These are phyloP conservation scores for Pseudozyma thailandica DNA, from an alignment of 1,284 basidiomycete species.

Conservation along the genomic window DNA sequence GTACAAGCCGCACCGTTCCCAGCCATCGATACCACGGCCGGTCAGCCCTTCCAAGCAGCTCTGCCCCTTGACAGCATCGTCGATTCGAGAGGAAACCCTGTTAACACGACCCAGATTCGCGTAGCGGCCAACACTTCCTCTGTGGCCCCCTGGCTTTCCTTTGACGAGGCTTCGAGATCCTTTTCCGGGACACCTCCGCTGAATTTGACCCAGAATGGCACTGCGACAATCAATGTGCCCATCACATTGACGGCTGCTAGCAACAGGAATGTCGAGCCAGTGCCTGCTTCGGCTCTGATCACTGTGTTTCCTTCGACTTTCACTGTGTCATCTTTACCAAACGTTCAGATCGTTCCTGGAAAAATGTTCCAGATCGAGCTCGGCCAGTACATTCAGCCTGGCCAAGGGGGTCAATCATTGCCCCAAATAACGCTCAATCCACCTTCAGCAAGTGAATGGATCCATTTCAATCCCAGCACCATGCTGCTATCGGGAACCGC, in stretches of 20 bases:
- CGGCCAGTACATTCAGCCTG: constrained; percentile 27
- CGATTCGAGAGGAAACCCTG: constrained; percentile 14
- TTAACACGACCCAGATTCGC: constrained; percentile 19
- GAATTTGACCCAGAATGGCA: constrained; percentile 64
- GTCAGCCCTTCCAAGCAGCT: constrained; percentile 64
- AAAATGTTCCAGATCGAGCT: constrained; percentile 36
- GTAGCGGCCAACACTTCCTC: constrained; percentile 70
- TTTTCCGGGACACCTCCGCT: constrained; percentile 76
- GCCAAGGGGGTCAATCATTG: constrained; percentile 1
- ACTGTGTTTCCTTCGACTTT: constrained; percentile 50
- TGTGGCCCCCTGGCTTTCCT: constrained; percentile 75
- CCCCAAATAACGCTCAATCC: constrained; percentile 26
- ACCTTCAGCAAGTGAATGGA: constrained; percentile 66
- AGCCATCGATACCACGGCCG: constrained; percentile 74
- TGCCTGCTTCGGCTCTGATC: constrained; percentile 55
- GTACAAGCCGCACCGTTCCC: constrained; percentile 40
- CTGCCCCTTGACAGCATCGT: constrained; percentile 37
- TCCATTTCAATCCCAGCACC: constrained; percentile 67
- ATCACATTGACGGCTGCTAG: constrained; percentile 70
- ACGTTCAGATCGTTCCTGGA: constrained; percentile 37
- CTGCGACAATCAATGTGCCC: constrained; percentile 71
- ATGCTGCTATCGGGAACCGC: constrained; percentile 66
- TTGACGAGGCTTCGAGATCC: constrained; percentile 72
- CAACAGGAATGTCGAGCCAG: constrained; percentile 7
- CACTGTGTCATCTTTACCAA: constrained; percentile 15